Percentiles rank a stretch among this genome's conserved stretches.
Evolutionary conservation across 2,329 filamentous ascomycete genomes (phyloP).

Genomic region (Teratosphaeria nubilosa): DNA sequence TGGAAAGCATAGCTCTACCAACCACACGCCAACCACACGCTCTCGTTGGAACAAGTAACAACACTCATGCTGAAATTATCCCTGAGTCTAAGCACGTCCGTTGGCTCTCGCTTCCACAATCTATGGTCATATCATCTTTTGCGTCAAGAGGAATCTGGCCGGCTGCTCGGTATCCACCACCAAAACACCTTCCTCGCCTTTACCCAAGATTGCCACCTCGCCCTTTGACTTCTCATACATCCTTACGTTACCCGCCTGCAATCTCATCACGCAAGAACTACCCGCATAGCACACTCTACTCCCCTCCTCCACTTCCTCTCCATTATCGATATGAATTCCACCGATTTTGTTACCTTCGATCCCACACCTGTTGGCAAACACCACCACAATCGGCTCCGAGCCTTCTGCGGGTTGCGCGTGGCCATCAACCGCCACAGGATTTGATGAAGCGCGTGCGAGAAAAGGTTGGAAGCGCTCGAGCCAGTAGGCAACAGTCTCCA

Average conservation of each 20-base stretch:
- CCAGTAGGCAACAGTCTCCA: constrained; percentile 69
- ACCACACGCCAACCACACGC: too few relatives aligned
- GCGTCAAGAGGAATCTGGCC: constrained; percentile 18
- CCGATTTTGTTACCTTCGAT: constrained; percentile 36
- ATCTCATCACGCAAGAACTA: constrained; percentile 59
- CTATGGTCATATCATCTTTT: constrained; percentile 1
- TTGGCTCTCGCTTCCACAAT: not conserved
- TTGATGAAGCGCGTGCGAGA: constrained; percentile 10
- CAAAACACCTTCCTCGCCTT: constrained; percentile 58
- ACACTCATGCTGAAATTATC: too few relatives aligned
- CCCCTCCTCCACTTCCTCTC: constrained; percentile 20
- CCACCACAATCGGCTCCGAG: constrained; percentile 51
- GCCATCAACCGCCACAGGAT: not conserved
- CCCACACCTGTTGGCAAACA: constrained; percentile 63
- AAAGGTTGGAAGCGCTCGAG: constrained; percentile 57
- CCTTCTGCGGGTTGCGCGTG: not conserved
- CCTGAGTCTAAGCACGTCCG: not conserved
- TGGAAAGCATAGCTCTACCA: too few relatives aligned
- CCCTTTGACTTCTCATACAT: constrained; percentile 46
- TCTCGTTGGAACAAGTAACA: too few relatives aligned
- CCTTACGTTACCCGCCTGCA: constrained; percentile 54
- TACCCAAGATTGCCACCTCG: constrained; percentile 46
- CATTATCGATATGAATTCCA: constrained; percentile 18
- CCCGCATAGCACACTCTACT: constrained; percentile 55
- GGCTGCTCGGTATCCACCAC: constrained; percentile 52